Evolutionary conservation across 1,139 yeast species (phyloP), one percentile per base, ranked within the genome.

Genomic region (Nematodospora anomalae): DNA sequence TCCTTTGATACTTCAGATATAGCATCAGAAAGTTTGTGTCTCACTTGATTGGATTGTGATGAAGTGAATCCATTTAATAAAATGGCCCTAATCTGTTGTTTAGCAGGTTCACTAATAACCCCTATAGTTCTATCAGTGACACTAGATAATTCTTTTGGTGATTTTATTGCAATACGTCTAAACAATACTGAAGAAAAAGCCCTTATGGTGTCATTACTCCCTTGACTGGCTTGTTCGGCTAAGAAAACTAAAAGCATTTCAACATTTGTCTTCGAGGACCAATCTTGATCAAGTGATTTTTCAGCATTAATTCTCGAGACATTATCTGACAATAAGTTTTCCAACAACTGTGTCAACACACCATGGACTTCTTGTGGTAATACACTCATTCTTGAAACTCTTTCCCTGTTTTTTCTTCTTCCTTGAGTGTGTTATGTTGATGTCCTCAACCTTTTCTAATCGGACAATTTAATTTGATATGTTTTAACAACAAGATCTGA

Each of bases 21-120:
- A 4, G 96, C 95, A 65, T 92, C 98, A 4, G 96, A 82, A 37
- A 92, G 70, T 57, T 92, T 92, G 60, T 90, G 97, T 57, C 97
- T 81, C 25, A 89, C 90, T 45, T 74, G 77, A 43, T 78, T 78
- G 15, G 84, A 68, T 40, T 74, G 81, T 38, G 73, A 82, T 3
- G 80, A 57, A 4, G 76, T 58, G 49, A 92, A 87, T 9, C 97
- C 97, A 38, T 74, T 74, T 47, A 90, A 70, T 33, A 92, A 73
- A 25, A 78, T 69, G 11, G 68, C 51, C 50, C 95, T 79, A 40
- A 90, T 79, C 53, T 83, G 86, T 24, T 56, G 60, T 43, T 79
- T 71, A 1, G 80, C 83, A 7, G 72, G 75, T 27, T 73, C 76
- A 40, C 80, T 69, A 18, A 88, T 67, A 27, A 76, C 77, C 16